Conservation (phyloP, 2,329 filamentous ascomycete species). For the Xylariaceae sp. region DNA sequence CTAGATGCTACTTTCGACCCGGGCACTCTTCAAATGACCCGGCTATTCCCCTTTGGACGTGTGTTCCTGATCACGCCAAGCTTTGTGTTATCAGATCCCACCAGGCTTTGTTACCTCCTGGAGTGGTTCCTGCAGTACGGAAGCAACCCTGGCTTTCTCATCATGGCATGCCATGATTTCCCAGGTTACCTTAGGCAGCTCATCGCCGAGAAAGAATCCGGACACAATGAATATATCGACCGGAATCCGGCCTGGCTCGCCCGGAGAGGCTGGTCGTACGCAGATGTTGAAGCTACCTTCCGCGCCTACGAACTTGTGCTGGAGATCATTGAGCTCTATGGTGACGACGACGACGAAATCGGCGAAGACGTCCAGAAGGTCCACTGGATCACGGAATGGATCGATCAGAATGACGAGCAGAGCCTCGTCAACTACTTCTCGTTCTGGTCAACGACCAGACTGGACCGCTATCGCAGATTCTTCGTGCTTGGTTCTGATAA, state of each 20-base stretch:
- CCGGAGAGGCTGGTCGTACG: conserved; percentile 8
- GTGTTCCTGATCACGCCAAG: conserved; percentile 43
- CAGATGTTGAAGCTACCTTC: conserved; percentile 15
- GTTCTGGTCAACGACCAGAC: conserved; percentile 43
- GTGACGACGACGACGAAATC: conserved; percentile 26
- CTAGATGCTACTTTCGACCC: conserved; percentile 13
- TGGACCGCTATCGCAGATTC: conserved; percentile 48
- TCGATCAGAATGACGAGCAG: conserved; percentile 54
- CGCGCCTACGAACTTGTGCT: conserved; percentile 19
- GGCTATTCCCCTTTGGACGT: conserved; percentile 37
- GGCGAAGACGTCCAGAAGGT: conserved; percentile 29
- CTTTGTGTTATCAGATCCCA: conserved; percentile 39
- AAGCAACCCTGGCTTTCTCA: conserved; percentile 17
- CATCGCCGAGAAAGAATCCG: conserved; percentile 24
- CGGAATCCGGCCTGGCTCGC: conserved; percentile 11
- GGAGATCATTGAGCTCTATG: conserved; percentile 17
- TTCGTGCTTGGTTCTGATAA: conserved; percentile 43
- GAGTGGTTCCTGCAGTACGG: conserved; percentile 28
- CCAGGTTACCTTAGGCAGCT: conserved; percentile 28
- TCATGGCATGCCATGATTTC: conserved; percentile 30
- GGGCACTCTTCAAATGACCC: conserved; percentile 28
- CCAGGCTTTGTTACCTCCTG: conserved; percentile 29
- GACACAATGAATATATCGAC: conserved; percentile 9
- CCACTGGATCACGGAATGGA: conserved; percentile 35
- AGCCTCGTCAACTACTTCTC: conserved; percentile 57